These are phyloP conservation scores for Tetrahymena thermophila DNA, from an alignment of 73 alveolate genomes.

Conservation along the genomic window DNA sequence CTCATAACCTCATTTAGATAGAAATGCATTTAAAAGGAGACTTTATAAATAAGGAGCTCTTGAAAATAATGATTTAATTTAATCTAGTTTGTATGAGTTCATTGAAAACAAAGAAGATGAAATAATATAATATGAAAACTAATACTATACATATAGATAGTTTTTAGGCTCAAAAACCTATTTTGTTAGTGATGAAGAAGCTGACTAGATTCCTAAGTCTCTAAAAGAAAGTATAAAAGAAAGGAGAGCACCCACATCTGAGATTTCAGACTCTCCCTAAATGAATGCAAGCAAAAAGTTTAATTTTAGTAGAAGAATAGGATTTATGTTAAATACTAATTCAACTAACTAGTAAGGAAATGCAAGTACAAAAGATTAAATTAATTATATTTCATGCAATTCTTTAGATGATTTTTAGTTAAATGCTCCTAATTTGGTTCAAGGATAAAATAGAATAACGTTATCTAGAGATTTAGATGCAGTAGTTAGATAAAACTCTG, in stretches of 20 bases:
- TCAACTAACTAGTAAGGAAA: not conserved
- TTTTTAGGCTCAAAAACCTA: not conserved
- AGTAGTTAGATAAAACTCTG: not conserved
- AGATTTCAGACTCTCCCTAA: not conserved
- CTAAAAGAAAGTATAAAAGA: not conserved
- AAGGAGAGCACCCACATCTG: not conserved
- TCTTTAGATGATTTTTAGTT: not conserved
- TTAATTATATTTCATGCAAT: not conserved
- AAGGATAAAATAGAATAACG: not conserved
- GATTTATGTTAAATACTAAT: not conserved
- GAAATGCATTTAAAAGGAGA: not conserved
- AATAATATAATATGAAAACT: not conserved
- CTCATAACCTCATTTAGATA: not conserved
- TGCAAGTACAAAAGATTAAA: not conserved
- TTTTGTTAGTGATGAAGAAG: not conserved
- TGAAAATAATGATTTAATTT: not conserved
- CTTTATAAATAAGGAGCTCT: not conserved
- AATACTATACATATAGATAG: not conserved
- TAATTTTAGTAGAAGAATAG: not conserved
- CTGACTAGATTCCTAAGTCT: not conserved
- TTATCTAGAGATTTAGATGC: not conserved
- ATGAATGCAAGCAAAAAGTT: not conserved
- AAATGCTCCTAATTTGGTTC: not conserved
- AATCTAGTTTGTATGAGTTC: not conserved
- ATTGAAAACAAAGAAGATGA: not conserved